A percentile compares a stretch with the other conserved stretches of the same genome.
Conservation (phyloP, 75 land plant species). For the Azolla pinnata region DNA sequence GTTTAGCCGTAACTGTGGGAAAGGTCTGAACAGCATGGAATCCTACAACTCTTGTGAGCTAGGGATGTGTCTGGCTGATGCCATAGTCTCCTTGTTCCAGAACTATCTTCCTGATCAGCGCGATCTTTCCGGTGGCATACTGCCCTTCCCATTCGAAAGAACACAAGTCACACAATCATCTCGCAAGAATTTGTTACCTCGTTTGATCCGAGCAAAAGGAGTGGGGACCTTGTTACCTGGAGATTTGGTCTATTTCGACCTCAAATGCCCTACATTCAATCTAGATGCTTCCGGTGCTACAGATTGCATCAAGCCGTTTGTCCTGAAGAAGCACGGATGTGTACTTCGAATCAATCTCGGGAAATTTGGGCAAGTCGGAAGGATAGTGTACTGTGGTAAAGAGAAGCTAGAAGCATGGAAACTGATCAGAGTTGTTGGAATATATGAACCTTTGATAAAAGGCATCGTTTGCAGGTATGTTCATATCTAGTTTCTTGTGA, state of each 20-base stretch:
- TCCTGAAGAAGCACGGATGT: not conserved
- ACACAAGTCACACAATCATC: not conserved
- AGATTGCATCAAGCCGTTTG: slow-evolving; percentile 1
- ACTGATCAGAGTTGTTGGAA: slow-evolving; percentile 12
- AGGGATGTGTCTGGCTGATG: slow-evolving; percentile 9
- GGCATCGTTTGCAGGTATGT: slow-evolving; percentile 8
- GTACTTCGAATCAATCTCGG: slow-evolving; percentile 5
- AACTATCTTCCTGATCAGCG: slow-evolving; percentile 3
- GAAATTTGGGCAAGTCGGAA: slow-evolving; percentile 7
- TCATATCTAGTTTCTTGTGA: no score
- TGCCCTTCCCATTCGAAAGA: slow-evolving; percentile 1
- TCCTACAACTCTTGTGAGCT: slow-evolving; percentile 11
- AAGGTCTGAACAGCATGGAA: slow-evolving; percentile 13
- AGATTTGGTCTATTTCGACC: slow-evolving; percentile 1
- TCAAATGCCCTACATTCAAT: slow-evolving; percentile 1
- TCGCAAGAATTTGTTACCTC: slow-evolving; percentile 9
- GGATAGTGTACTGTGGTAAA: slow-evolving; percentile 10
- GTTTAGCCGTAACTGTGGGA: slow-evolving; percentile 19
- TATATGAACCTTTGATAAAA: slow-evolving; percentile 10
- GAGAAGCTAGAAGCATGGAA: slow-evolving; percentile 16
- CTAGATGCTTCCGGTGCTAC: not conserved
- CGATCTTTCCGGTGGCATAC: slow-evolving; percentile 2
- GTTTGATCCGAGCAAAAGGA: slow-evolving; percentile 8
- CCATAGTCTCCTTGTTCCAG: slow-evolving; percentile 8
- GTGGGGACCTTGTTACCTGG: slow-evolving; percentile 17